These are phyloP conservation scores for Pestalotiopsis fici DNA, from an alignment of 2,329 filamentous ascomycete species.

Conservation along the genomic window DNA sequence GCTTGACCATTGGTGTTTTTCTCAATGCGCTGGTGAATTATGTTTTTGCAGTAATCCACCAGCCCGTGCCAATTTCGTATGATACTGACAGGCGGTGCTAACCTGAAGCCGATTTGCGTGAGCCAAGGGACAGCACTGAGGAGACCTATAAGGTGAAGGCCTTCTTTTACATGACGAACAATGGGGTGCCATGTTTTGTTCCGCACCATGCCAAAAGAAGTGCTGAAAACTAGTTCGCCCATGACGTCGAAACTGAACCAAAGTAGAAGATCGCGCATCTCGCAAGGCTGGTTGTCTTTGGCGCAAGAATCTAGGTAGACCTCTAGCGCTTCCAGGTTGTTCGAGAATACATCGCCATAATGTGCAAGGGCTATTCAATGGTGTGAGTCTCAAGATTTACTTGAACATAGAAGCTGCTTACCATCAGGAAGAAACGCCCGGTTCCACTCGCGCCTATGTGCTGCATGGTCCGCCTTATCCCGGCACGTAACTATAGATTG, in stretches of 20 bases:
- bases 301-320: constrained; percentile 16
- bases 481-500: constrained; percentile 19
- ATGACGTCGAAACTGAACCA: constrained; percentile 31
- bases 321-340: neutral
- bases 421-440: constrained; percentile 16
- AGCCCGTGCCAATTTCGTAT: neutral
- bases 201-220: constrained; percentile 34
- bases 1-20: neutral
- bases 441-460: constrained; percentile 22
- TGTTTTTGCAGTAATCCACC: neutral
- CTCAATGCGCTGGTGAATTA: neutral
- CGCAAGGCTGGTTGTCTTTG: constrained; percentile 15
- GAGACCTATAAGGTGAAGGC: neutral
- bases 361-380: neutral
- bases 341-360: neutral
- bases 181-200: constrained; percentile 27
- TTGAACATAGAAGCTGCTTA: constrained; percentile 2
- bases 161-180: constrained; percentile 12
- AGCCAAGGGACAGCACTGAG: neutral
- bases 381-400: neutral
- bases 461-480: constrained; percentile 20
- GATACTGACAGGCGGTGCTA: neutral
- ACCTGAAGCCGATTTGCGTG: neutral
- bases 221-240: constrained; percentile 8
- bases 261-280: constrained; percentile 22